These are phyloP conservation scores for Pythium dissimile DNA, from an alignment of 352 stramenopile genomes.

Conservation along the genomic window DNA sequence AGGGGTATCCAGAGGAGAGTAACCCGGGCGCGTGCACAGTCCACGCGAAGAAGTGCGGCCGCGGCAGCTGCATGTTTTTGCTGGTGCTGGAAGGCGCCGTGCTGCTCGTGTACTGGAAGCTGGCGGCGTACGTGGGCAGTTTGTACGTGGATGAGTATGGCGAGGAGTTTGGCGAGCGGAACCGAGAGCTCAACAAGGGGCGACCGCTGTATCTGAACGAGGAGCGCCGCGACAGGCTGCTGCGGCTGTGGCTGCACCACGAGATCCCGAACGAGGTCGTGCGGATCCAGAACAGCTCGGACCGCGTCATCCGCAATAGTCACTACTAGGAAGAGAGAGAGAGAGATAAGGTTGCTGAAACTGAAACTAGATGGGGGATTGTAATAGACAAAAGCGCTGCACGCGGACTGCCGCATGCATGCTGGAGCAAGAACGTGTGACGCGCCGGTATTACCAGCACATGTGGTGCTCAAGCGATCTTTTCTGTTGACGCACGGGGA, in stretches of 20 bases:
- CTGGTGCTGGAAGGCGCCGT: slow-evolving; percentile 81
- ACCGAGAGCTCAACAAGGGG: slow-evolving; percentile 77
- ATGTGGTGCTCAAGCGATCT: too few relatives aligned
- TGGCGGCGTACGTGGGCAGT: slow-evolving; percentile 78
- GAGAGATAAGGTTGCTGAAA: background rate
- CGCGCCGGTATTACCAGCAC: too few relatives aligned
- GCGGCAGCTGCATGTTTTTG: slow-evolving; percentile 79
- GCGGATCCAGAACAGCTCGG: slow-evolving; percentile 87
- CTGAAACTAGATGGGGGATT: background rate
- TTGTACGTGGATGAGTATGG: slow-evolving; percentile 88
- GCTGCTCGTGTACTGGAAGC: slow-evolving; percentile 84
- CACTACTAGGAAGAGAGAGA: slow-evolving; percentile 52
- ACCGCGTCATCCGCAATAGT: slow-evolving; percentile 84
- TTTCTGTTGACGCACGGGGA: slow-evolving; percentile 15
- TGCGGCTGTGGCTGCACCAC: slow-evolving; percentile 75
- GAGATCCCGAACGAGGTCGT: slow-evolving; percentile 87
- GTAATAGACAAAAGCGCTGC: too few relatives aligned
- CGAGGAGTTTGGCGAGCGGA: slow-evolving; percentile 84
- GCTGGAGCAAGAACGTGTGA: too few relatives aligned
- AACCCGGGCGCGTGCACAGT: slow-evolving; percentile 81
- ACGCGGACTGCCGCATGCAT: too few relatives aligned
- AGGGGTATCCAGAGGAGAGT: slow-evolving; percentile 72
- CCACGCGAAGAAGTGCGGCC: slow-evolving; percentile 83
- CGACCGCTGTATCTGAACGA: slow-evolving; percentile 78
- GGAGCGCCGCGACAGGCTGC: slow-evolving; percentile 60